A percentile compares a stretch with the other conserved stretches of the same genome.
phyloP scores from a whole-genome alignment of 2,329 filamentous ascomycete species.

The Pseudocercospora crystallina region DNA sequence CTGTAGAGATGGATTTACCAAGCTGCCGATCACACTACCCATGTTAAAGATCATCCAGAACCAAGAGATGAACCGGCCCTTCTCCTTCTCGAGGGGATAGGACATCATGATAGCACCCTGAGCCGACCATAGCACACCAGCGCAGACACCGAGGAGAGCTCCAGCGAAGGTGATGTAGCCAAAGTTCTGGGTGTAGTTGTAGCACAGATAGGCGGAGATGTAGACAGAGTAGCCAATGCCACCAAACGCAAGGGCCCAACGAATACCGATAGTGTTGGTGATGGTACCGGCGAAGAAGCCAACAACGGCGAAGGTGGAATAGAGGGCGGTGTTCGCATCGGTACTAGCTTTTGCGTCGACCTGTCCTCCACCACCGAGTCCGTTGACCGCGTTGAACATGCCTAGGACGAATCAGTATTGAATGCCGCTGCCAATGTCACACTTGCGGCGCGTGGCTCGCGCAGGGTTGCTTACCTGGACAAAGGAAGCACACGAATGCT shows the following conservation, averaged over 20 bases:
- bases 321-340: constrained; percentile 68
- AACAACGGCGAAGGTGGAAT: constrained; percentile 68
- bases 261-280: constrained; percentile 73
- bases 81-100: constrained; percentile 76
- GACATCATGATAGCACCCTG: constrained; percentile 88
- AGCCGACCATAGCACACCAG: constrained; percentile 77
- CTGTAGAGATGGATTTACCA: constrained; percentile 46
- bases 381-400: constrained; percentile 55
- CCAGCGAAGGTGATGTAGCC: constrained; percentile 77
- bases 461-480: constrained; percentile 40
- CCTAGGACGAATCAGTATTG: constrained; percentile 23
- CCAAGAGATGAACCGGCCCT: constrained; percentile 84
- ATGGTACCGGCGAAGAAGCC: constrained; percentile 69
- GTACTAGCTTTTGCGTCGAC: constrained; percentile 53
- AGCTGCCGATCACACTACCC: constrained; percentile 80
- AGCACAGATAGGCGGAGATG: constrained; percentile 67
- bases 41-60: constrained; percentile 97
- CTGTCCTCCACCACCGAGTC: constrained; percentile 53
- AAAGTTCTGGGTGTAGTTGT: constrained; percentile 65
- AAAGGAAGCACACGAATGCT: constrained; percentile 55
- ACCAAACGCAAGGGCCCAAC: constrained; percentile 66
- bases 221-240: constrained; percentile 78
- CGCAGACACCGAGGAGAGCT: constrained; percentile 73
- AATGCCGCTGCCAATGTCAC: not conserved
- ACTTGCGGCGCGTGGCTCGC: not conserved